Evolutionary conservation across 2,329 filamentous ascomycete species (phyloP).

Genomic region (Pseudogymnoascus sp.): DNA sequence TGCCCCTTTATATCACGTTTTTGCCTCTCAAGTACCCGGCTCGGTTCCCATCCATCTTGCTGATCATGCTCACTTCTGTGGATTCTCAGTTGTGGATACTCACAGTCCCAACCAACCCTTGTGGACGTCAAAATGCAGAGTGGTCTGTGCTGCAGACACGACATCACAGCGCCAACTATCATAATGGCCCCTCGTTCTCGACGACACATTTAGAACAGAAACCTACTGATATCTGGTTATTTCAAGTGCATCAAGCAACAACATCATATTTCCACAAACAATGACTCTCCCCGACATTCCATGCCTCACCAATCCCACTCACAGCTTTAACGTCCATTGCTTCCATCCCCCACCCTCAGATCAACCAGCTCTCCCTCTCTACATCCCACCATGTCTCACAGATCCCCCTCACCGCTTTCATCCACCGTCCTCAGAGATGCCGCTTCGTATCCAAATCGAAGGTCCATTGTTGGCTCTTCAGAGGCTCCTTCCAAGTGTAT

Average conservation of each 20-base stretch:
- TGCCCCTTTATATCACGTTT: neutral
- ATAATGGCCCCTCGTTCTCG: neutral
- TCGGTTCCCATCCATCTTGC: neutral
- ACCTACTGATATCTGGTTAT: neutral
- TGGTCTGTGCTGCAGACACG: neutral
- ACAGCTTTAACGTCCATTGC: conserved; percentile 13
- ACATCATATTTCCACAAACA: neutral
- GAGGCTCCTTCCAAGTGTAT: conserved; percentile 16
- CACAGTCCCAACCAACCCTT: no score
- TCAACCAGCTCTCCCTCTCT: conserved; percentile 15
- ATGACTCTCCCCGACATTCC: conserved; percentile 12
- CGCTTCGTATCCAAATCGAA: conserved; percentile 15
- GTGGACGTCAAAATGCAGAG: neutral
- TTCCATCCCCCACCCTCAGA: conserved; percentile 15
- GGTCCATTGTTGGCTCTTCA: conserved; percentile 15
- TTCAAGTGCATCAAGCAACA: neutral
- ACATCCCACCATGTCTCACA: conserved; percentile 12
- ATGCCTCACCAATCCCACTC: conserved; percentile 15
- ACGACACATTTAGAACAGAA: neutral
- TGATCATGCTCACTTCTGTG: no score
- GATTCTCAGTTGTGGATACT: neutral
- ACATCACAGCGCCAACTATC: neutral
- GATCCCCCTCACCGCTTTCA: conserved; percentile 11
- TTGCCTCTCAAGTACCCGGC: no score
- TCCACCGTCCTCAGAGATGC: conserved; percentile 10